These are phyloP conservation scores for Intubia oerlemansii DNA, from an alignment of 2,329 filamentous ascomycete species.

Conservation along the genomic window DNA sequence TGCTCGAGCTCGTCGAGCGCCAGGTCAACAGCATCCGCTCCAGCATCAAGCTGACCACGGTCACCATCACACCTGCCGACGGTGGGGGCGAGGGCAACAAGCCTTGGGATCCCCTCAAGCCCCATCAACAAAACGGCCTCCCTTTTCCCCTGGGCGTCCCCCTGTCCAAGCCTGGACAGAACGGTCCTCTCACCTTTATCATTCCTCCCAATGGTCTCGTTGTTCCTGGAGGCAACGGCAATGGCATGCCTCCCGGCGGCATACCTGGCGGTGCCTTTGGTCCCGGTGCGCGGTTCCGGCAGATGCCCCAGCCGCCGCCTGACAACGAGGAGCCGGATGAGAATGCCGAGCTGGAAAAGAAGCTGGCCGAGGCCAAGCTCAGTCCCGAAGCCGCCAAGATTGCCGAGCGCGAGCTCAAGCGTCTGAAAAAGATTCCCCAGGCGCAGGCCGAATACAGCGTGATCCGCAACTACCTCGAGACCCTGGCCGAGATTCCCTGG, in stretches of 20 bases:
- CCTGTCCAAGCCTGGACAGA: constrained; percentile 1
- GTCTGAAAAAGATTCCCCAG: constrained; percentile 86
- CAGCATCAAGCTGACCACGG: constrained; percentile 65
- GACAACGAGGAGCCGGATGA: constrained; percentile 58
- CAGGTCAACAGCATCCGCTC: constrained; percentile 72
- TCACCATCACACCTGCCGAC: constrained; percentile 35
- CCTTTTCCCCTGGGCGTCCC: constrained; percentile 13
- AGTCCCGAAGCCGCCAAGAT: constrained; percentile 72
- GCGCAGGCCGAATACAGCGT: constrained; percentile 94
- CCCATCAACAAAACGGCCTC: too few species aligned
- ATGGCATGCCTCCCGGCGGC: constrained; percentile 6
- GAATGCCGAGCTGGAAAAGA: constrained; percentile 77
- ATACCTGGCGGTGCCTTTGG: constrained; percentile 1
- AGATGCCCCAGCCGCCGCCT: neutral
- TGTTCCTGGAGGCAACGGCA: constrained; percentile 9
- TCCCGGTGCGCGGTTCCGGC: constrained; percentile 7
- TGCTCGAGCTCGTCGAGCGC: constrained; percentile 63
- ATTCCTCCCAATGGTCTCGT: constrained; percentile 8
- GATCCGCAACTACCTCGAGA: constrained; percentile 82
- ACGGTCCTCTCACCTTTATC: constrained; percentile 4
- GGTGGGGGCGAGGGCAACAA: constrained; percentile 30
- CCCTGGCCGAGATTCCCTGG: constrained; percentile 87
- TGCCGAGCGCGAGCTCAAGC: constrained; percentile 72
- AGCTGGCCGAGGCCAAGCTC: constrained; percentile 60
- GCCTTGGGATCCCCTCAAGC: too few species aligned